These are phyloP conservation scores for Arbutus unedo DNA, from an alignment of 148 eudicot genomes.

Conservation along the genomic window DNA sequence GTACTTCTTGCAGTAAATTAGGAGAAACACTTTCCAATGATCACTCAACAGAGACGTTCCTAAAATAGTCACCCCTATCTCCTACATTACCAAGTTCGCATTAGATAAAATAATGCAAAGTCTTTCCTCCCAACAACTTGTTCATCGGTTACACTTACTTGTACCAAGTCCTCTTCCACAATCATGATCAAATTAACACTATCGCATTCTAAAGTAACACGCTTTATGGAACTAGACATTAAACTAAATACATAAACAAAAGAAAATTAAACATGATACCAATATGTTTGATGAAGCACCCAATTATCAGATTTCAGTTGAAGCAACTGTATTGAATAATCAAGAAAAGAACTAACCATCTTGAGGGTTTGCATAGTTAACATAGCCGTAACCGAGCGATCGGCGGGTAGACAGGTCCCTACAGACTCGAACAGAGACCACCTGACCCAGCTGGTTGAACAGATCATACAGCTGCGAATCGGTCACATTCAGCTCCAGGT, in stretches of 20 bases:
- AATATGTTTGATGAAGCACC: not conserved
- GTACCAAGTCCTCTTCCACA: not conserved
- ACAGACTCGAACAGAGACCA: slow-evolving; percentile 69
- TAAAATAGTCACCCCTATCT: not conserved
- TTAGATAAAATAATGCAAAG: not conserved
- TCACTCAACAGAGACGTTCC: not conserved
- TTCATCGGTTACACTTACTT: not conserved
- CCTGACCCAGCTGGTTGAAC: slow-evolving; percentile 59
- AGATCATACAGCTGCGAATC: slow-evolving; percentile 62
- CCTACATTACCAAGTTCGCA: not conserved
- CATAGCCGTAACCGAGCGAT: slow-evolving; percentile 78
- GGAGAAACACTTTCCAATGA: not conserved
- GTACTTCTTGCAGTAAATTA: not conserved
- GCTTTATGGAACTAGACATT: not conserved
- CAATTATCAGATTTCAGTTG: not conserved
- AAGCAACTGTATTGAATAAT: not conserved
- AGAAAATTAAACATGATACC: not conserved
- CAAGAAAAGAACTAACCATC: slow-evolving; percentile 38
- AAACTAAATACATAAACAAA: not conserved
- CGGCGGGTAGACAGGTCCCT: slow-evolving; percentile 49
- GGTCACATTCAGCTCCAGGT: slow-evolving; percentile 53
- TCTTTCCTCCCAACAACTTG: not conserved
- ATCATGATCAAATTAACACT: not conserved
- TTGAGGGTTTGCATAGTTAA: slow-evolving; percentile 51
- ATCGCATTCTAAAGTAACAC: not conserved